Evolutionary conservation across 345 rosid genomes (phyloP), one percentile per base, ranked within the genome.

Genomic region (Citropsis articulata): DNA sequence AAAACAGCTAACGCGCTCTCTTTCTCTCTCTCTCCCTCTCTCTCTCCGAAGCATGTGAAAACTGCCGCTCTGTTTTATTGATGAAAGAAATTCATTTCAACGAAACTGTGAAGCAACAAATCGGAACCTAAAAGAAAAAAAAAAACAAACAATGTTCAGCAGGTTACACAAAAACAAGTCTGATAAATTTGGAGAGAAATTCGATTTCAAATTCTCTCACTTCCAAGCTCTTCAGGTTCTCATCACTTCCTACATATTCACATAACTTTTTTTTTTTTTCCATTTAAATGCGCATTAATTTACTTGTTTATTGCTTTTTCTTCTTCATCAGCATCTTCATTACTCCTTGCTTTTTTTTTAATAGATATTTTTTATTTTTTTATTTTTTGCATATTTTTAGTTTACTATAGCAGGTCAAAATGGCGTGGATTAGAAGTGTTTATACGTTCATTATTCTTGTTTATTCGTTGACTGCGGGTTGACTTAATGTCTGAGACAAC

Each of bases 171-270:
- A 80, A 76, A 88, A 83, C 73, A 89, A 80, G 78, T 79, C 91
- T 6, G 83, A 81, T 28, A 87, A 85, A 78, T 64, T 64, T 38
- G 89, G 86, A 30, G 87, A 87, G 56, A 82, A 80, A 81, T 75
- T 86, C 72, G 84, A 86, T 78, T 87, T 91, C 89, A 81, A 76
- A 72, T 81, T 91, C 87, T 88, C 90, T 25, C 78, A 77, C 80
- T 82, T 89, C 22, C 88, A 86, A 66, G 87, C 84, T 77, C 84
- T 83, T 78, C 88, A 89, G 92, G 92, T 89, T 72, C 71, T 21
- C 31, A 62, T 48, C 68, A 48, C 38, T 21, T 69, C 48, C n/a
- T 13, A 22, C 63, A 4, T 40, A 65, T 25, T 38, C 28, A 9
- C 33, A 28, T 2, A 13, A 45, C 25, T 36, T 50, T 28, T 33